A percentile compares a stretch with the other conserved stretches of the same genome.
Conservation (phyloP, 1,284 basidiomycete genomes). For the Cronartium quercuum region DNA sequence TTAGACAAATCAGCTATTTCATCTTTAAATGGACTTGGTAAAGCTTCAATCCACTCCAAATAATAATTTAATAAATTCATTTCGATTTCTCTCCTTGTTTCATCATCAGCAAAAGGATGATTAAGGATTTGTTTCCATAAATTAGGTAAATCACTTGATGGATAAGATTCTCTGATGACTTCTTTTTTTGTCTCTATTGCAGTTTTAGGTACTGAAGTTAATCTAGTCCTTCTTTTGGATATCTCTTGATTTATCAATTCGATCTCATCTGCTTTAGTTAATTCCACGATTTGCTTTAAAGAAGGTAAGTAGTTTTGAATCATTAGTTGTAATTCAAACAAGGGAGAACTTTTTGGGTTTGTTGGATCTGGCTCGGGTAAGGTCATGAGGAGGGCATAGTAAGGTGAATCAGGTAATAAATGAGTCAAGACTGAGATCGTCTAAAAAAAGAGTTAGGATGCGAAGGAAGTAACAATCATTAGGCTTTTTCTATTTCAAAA, state of each 20-base stretch:
- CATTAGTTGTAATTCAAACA: constrained; percentile 56
- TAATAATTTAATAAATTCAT: constrained; percentile 63
- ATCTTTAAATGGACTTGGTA: constrained; percentile 53
- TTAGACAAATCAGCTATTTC: constrained; percentile 49
- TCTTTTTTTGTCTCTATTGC: constrained; percentile 45
- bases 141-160: constrained; percentile 56
- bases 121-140: constrained; percentile 68
- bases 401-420: constrained; percentile 67
- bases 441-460: too few species aligned
- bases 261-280: constrained; percentile 16
- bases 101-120: constrained; percentile 66
- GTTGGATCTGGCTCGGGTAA: constrained; percentile 71
- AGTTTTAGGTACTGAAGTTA: constrained; percentile 57
- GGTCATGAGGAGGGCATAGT: constrained; percentile 61
- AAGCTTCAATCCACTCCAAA: constrained; percentile 57
- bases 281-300: constrained; percentile 44
- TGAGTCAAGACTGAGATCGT: constrained; percentile 62
- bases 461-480: too few species aligned
- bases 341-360: constrained; percentile 58
- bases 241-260: constrained; percentile 55
- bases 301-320: constrained; percentile 56
- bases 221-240: constrained; percentile 65
- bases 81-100: constrained; percentile 63
- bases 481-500: too few species aligned
- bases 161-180: constrained; percentile 47